Conservation (phyloP, 2,329 filamentous ascomycete species). For the Simplicillium aogashimaense region DNA sequence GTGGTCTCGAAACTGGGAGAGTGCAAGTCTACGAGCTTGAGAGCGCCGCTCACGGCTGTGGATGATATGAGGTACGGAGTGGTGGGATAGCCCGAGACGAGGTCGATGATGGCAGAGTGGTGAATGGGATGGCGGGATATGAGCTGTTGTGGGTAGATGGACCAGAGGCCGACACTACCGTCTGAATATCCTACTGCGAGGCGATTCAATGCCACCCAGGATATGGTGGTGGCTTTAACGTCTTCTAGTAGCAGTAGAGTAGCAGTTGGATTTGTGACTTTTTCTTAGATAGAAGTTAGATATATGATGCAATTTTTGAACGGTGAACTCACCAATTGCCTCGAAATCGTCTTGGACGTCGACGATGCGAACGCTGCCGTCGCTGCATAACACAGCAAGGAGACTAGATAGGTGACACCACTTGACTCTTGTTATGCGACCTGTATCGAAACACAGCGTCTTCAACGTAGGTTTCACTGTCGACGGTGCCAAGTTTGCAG, state of each 20-base stretch:
- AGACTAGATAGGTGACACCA: conserved; percentile 42
- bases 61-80: conserved; percentile 46
- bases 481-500: conserved; percentile 23
- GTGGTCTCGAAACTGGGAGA: conserved; percentile 42
- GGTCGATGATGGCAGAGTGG: conserved; percentile 41
- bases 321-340: conserved; percentile 27
- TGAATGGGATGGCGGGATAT: conserved; percentile 44
- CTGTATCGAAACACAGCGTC: conserved; percentile 39
- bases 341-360: conserved; percentile 25
- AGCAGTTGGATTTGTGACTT: conserved; percentile 32
- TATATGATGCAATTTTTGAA: conserved; percentile 9
- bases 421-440: conserved; percentile 36
- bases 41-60: conserved; percentile 41
- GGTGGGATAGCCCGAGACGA: conserved; percentile 46
- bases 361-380: conserved; percentile 40
- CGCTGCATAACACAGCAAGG: conserved; percentile 38
- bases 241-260: conserved; percentile 30
- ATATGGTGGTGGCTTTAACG: conserved; percentile 39
- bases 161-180: conserved; percentile 47
- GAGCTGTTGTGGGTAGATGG: conserved; percentile 35
- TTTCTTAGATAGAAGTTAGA: conserved; percentile 25
- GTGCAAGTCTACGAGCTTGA: conserved; percentile 41
- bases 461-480: conserved; percentile 25
- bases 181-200: conserved; percentile 46
- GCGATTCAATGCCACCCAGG: conserved; percentile 46